These are phyloP conservation scores for Fusarium goolgardi DNA, from an alignment of 2,329 filamentous ascomycete species.

Conservation along the genomic window DNA sequence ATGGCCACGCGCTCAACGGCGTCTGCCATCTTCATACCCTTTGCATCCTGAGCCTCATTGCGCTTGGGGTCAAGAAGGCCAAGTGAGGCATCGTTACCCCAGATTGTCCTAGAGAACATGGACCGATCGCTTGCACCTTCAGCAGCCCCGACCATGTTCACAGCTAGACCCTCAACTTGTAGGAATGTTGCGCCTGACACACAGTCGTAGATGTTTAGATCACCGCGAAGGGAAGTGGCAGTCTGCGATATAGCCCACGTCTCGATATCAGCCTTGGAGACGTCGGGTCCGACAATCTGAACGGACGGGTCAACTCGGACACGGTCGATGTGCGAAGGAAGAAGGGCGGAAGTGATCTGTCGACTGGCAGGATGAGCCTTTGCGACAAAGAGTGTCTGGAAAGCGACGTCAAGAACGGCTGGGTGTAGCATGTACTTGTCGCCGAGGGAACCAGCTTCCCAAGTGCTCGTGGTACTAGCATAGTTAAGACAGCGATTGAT, in stretches of 20 bases:
- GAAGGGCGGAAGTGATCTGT: neutral
- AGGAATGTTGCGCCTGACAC: neutral
- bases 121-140: neutral
- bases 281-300: neutral
- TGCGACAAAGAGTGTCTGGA: neutral
- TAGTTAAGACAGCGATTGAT: slow-evolving; percentile 2
- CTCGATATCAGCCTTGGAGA: neutral
- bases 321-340: neutral
- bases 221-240: neutral
- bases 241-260: slow-evolving; percentile 3
- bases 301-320: neutral
- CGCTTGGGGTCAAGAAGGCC: neutral
- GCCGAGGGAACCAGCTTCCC: neutral
- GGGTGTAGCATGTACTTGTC: slow-evolving; percentile 1
- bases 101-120: slow-evolving; percentile 5
- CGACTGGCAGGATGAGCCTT: slow-evolving; percentile 1
- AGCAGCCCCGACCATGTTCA: neutral
- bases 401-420: neutral
- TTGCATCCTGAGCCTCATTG: neutral
- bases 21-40: slow-evolving; percentile 1
- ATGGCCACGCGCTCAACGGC: slow-evolving; percentile 2
- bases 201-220: neutral
- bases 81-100: slow-evolving; percentile 3
- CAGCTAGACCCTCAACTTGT: neutral
- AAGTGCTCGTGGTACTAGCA: neutral